Base-by-base conservation (phyloP, 192 early-diverging fungal genomes). In the Linnemannia schmuckeri region DNA sequence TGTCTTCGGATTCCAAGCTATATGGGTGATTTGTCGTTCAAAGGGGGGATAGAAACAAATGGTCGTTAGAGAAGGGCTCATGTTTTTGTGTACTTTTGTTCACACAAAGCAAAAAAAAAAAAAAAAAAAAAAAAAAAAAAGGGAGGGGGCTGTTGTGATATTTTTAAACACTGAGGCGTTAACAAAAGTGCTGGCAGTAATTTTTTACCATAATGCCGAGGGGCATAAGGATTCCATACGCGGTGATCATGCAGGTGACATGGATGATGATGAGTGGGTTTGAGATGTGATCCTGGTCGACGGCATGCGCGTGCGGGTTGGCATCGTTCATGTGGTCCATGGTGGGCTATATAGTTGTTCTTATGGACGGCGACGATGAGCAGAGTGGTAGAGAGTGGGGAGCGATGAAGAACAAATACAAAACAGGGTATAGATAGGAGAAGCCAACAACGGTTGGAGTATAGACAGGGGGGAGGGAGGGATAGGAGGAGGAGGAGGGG, bases 261-360 rank as follows among this genome's bases (percentile, higher is more conserved):
- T 90, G 90, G 44, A 87, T 87, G 77, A 90, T 83, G 77, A 90
- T 89, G 69, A 89, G 71, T 6, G 90, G 88, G 41, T 90, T 88
- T 17, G 70, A 57, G 73, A 89, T 27, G 40, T 88, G 90, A 2
- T 49, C 44, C 54, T 75, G 17, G 20, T 37, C 33, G 18, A 86
- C 17, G 0, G 84, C 47, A 77, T 81, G 78, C 15, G 84, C 84
- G 71, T 77, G 52, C 30, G 84, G 61, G 42, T 86, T 86, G 75
- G 13, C 38, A 38, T 86, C 75, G 22, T 73, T 57, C 84, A 86
- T 86, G 75, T 86, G 84, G 57, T 86, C 71, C 79, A 81, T 86
- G 27, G 72, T 71, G 70, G 30, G 17, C 27, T 35, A 22, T 47
- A 41, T 18, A 7, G 6, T 55, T 52, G 40, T 35, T 71, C 20